A percentile compares a stretch with the other conserved stretches of the same genome.
These are phyloP conservation scores for Clavispora phyllophila DNA, from an alignment of 805 yeast genomes.

Conservation along the genomic window DNA sequence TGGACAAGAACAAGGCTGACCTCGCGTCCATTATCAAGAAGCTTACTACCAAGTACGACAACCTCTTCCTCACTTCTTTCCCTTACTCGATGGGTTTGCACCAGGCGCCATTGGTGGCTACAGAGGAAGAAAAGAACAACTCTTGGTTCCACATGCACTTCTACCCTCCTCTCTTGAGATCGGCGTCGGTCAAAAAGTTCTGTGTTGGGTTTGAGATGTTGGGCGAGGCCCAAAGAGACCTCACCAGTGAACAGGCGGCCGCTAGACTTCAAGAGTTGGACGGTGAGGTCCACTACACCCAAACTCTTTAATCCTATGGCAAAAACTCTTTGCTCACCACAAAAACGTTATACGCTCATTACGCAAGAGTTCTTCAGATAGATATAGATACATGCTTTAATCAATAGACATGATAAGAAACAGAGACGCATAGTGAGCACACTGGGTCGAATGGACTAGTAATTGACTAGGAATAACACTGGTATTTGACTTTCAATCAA, in stretches of 20 bases:
- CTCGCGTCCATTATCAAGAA: constrained; percentile 50
- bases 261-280: constrained; percentile 41
- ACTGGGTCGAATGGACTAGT: too few relatives aligned
- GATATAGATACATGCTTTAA: too few relatives aligned
- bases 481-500: too few relatives aligned
- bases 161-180: constrained; percentile 70
- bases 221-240: constrained; percentile 67
- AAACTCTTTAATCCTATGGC: too few relatives aligned
- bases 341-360: too few relatives aligned
- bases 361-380: too few relatives aligned
- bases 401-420: too few relatives aligned
- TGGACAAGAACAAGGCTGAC: constrained; percentile 43
- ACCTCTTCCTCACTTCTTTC: constrained; percentile 61
- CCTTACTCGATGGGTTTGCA: constrained; percentile 83
- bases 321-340: too few relatives aligned
- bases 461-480: too few relatives aligned
- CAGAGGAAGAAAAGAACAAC: constrained; percentile 37
- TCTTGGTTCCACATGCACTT: constrained; percentile 67
- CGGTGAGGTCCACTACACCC: constrained; percentile 31
- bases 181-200: constrained; percentile 72
- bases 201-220: constrained; percentile 68
- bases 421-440: too few relatives aligned
- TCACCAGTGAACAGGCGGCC: constrained; percentile 67
- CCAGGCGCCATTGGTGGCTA: constrained; percentile 57
- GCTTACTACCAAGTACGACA: constrained; percentile 64